Percentiles rank a stretch among this genome's conserved stretches.
Evolutionary conservation across 2,329 filamentous ascomycete genomes (phyloP).

Genomic region (Hypoxylon sp.): DNA sequence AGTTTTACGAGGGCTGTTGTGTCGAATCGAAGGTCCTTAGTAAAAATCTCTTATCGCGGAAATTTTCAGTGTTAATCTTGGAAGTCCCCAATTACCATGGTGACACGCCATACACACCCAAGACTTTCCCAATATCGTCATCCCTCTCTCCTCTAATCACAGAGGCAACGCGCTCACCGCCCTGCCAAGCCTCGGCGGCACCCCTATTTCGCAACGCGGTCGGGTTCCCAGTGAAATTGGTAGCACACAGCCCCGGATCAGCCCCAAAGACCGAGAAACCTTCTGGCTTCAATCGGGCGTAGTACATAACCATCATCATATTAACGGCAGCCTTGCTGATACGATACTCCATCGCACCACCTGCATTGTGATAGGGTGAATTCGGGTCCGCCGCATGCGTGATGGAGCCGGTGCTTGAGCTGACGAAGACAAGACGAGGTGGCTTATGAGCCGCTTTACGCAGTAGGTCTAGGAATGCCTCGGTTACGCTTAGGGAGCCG

Average conservation of each 20-base stretch:
- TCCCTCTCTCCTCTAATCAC: constrained; percentile 38
- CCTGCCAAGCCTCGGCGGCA: constrained; percentile 30
- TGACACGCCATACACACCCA: constrained; percentile 34
- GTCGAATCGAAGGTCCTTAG: too few relatives aligned
- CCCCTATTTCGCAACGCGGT: constrained; percentile 22
- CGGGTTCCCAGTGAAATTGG: constrained; percentile 31
- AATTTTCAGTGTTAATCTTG: too few relatives aligned
- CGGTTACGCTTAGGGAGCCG: constrained; percentile 34
- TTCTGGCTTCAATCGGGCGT: constrained; percentile 39
- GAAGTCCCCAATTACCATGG: constrained; percentile 14
- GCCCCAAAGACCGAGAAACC: constrained; percentile 35
- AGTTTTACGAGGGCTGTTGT: too few relatives aligned
- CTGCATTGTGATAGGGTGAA: constrained; percentile 34
- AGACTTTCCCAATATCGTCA: constrained; percentile 28
- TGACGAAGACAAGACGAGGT: constrained; percentile 49
- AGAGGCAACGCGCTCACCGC: constrained; percentile 30
- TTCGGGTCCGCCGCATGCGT: constrained; percentile 38
- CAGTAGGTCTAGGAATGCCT: constrained; percentile 33
- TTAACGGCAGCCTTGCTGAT: constrained; percentile 52
- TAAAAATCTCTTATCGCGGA: too few relatives aligned
- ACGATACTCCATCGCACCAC: constrained; percentile 43
- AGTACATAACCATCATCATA: constrained; percentile 49
- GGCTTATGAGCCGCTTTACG: constrained; percentile 27
- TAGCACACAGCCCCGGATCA: constrained; percentile 37
- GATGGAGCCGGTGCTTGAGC: constrained; percentile 47